These are phyloP conservation scores for Xerocomellus chrysenteron DNA, from an alignment of 768 basidiomycete genomes.

Conservation along the genomic window DNA sequence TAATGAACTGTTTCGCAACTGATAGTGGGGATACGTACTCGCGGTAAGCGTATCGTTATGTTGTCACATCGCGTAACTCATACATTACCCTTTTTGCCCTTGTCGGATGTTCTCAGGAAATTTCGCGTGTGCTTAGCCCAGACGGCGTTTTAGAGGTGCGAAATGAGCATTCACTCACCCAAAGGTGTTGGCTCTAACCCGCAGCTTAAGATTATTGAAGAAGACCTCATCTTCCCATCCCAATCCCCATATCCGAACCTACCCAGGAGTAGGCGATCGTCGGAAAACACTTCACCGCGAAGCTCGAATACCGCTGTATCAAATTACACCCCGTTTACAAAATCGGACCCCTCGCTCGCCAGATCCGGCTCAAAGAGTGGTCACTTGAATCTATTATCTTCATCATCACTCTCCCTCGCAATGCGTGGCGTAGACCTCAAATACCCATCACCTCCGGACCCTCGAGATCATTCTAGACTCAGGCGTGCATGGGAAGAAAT, in stretches of 20 bases:
- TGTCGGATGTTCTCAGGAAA: constrained; percentile 46
- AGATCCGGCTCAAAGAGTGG: constrained; percentile 13
- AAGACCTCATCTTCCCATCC: constrained; percentile 70
- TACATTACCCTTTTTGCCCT: constrained; percentile 2
- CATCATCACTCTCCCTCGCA: constrained; percentile 22
- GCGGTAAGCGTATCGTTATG: constrained; percentile 43
- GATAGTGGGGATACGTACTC: constrained; percentile 63
- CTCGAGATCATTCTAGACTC: constrained; percentile 62
- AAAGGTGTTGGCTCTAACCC: constrained; percentile 3
- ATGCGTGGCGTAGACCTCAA: constrained; percentile 10
- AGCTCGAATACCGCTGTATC: constrained; percentile 31
- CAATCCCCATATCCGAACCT: constrained; percentile 10
- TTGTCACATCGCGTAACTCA: constrained; percentile 16
- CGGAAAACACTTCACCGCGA: constrained; percentile 23
- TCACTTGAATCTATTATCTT: constrained; percentile 13
- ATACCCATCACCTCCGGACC: constrained; percentile 35
- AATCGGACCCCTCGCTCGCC: constrained; percentile 23
- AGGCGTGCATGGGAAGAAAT: constrained; percentile 67
- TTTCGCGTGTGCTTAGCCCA: constrained; percentile 62
- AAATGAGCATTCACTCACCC: constrained; percentile 1
- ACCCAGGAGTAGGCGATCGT: constrained; percentile 14
- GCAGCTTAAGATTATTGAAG: constrained; percentile 61
- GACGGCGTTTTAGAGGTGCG: constrained; percentile 64
- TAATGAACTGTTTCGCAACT: constrained; percentile 18
- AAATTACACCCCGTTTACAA: constrained; percentile 14